Evolutionary conservation across 2,329 filamentous ascomycete genomes (phyloP).

Genomic region (Metarhizium robertsii): DNA sequence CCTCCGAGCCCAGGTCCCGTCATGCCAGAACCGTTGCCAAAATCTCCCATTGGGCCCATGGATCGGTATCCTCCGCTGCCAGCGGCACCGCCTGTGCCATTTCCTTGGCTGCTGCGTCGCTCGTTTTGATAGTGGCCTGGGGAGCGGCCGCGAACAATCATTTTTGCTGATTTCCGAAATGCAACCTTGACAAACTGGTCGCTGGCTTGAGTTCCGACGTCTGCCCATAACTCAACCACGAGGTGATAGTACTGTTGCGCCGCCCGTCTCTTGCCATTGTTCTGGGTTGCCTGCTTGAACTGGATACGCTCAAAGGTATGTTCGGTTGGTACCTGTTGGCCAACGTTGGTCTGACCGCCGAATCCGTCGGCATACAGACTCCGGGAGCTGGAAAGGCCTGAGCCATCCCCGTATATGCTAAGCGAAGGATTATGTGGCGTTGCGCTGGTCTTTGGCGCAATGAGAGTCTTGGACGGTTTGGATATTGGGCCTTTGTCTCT

Average conservation of each 20-base stretch:
- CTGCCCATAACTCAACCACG: constrained; percentile 74
- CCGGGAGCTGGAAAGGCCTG: constrained; percentile 14
- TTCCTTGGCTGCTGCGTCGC: constrained; percentile 57
- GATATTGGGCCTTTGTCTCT: constrained; percentile 78
- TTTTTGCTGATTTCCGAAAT: constrained; percentile 63
- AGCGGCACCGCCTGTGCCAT: constrained; percentile 56
- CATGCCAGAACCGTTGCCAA: constrained; percentile 25
- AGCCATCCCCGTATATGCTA: constrained; percentile 33
- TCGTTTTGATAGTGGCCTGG: constrained; percentile 73
- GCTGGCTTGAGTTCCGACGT: constrained; percentile 41
- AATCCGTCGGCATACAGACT: constrained; percentile 35
- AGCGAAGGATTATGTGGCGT: constrained; percentile 33
- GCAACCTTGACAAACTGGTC: constrained; percentile 63
- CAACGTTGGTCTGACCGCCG: constrained; percentile 15
- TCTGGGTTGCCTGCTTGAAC: constrained; percentile 88
- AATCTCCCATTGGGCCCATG: constrained; percentile 19
- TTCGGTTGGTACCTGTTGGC: constrained; percentile 37
- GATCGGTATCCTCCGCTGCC: constrained; percentile 39
- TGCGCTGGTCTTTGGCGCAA: constrained; percentile 59
- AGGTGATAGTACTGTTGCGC: constrained; percentile 90
- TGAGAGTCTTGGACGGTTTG: constrained; percentile 58
- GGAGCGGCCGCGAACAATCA: constrained; percentile 79
- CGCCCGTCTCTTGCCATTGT: constrained; percentile 83
- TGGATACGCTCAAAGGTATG: constrained; percentile 80
- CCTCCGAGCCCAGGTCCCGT: constrained; percentile 16